A percentile compares a stretch with the other conserved stretches of the same genome.
phyloP scores from a whole-genome alignment of 805 yeast species.

The Wickerhamiella vanderwaltii region DNA sequence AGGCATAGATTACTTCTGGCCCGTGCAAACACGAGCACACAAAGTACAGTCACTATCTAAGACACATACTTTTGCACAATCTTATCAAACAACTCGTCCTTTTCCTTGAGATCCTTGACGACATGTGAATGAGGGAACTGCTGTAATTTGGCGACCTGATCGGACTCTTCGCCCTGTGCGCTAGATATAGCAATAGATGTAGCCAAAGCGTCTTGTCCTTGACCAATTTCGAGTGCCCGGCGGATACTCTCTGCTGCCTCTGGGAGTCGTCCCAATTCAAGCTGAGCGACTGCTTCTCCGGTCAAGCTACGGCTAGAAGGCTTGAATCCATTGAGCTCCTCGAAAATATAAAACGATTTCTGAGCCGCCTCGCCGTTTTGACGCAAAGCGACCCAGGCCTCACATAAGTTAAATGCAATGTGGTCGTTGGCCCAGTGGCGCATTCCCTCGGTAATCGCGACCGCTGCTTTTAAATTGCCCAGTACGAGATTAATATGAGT shows the following conservation, averaged over 20 bases:
- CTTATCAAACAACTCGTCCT: conserved; percentile 53
- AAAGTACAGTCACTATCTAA: too few species aligned
- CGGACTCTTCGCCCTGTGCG: conserved; percentile 36
- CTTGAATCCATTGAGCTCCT: conserved; percentile 42
- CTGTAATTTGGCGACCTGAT: conserved; percentile 27
- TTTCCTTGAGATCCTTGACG: conserved; percentile 41
- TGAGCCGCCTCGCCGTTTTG: conserved; percentile 29
- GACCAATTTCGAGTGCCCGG: conserved; percentile 33
- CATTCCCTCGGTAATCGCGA: conserved; percentile 34
- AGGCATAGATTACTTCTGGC: too few species aligned
- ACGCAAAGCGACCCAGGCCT: conserved; percentile 53
- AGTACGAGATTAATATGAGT: conserved; percentile 32
- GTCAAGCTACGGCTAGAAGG: conserved; percentile 42
- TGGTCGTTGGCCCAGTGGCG: conserved; percentile 53
- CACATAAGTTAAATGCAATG: conserved; percentile 63
- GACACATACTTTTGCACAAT: conserved; percentile 33
- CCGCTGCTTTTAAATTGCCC: conserved; percentile 36
- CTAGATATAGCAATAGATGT: conserved; percentile 53
- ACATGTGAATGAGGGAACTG: conserved; percentile 11
- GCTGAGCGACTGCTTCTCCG: conserved; percentile 59
- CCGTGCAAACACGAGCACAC: too few species aligned
- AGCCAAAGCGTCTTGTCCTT: conserved; percentile 36
- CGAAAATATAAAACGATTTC: conserved; percentile 37
- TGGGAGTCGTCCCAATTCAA: conserved; percentile 67
- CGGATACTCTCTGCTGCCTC: conserved; percentile 55